Percentiles rank a stretch among this genome's conserved stretches.
Conservation (phyloP, 805 yeast species). For the Ogataea siamensis region DNA sequence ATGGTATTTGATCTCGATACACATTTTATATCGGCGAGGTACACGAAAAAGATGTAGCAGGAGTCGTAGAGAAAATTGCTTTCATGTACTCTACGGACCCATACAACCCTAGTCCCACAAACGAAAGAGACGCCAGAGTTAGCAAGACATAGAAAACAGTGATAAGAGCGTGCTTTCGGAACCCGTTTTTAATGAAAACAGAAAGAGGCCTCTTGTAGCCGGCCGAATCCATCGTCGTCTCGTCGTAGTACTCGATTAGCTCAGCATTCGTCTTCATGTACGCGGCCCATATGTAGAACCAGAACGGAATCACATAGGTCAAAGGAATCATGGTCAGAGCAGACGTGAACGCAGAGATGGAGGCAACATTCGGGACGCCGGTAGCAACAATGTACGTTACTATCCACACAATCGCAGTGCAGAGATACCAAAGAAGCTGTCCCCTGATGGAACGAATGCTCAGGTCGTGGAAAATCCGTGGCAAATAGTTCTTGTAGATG, state of each 20-base stretch:
- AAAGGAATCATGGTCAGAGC: conserved; percentile 30
- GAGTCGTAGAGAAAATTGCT: conserved; percentile 26
- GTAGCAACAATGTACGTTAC: conserved; percentile 22
- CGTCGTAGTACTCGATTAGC: conserved; percentile 4
- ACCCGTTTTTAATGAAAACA: conserved; percentile 16
- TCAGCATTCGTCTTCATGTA: conserved; percentile 19
- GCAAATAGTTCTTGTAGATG: conserved; percentile 39
- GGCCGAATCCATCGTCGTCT: conserved; percentile 3
- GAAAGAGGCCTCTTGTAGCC: conserved; percentile 5
- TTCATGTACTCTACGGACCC: conserved; percentile 31
- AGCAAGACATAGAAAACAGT: conserved; percentile 23
- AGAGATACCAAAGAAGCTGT: conserved; percentile 15
- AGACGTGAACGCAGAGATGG: conserved; percentile 28
- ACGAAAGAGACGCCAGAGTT: conserved; percentile 27
- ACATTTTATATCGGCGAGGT: conserved; percentile 24
- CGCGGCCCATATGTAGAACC: conserved; percentile 24
- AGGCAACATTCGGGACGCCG: conserved; percentile 31
- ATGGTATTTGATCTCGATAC: conserved; percentile 1
- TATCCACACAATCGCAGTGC: conserved; percentile 18
- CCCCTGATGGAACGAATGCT: conserved; percentile 36
- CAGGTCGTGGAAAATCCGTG: conserved; percentile 36
- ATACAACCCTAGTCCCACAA: conserved; percentile 33
- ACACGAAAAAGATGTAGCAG: conserved; percentile 34
- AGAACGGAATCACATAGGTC: conserved; percentile 29
- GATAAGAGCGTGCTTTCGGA: conserved; percentile 16